Evolutionary conservation across 148 eudicot species (phyloP).

Genomic region (Nepenthes mirabilis): DNA sequence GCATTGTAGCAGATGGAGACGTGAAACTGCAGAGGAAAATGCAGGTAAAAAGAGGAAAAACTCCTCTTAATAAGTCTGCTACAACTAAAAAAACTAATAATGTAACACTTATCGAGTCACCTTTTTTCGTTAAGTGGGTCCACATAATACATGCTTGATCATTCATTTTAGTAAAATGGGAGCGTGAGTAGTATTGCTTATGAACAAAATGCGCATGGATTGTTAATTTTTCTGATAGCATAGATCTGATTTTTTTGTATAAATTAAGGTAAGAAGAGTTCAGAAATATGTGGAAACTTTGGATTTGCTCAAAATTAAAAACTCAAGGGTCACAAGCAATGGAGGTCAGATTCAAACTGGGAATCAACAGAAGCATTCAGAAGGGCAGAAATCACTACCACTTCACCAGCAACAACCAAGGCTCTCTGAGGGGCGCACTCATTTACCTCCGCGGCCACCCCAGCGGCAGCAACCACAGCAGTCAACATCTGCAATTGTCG

Average conservation of each 20-base stretch:
- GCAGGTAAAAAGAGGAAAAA: conserved; percentile 49
- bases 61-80: too few species aligned
- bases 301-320: conserved; percentile 60
- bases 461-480: conserved; percentile 23
- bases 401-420: conserved; percentile 28
- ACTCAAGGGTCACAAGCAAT: conserved; percentile 26
- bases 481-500: conserved; percentile 52
- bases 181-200: too few species aligned
- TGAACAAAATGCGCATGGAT: too few species aligned
- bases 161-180: too few species aligned
- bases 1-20: conserved; percentile 58
- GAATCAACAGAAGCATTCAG: conserved; percentile 20
- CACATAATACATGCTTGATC: too few species aligned
- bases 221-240: too few species aligned
- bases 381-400: conserved; percentile 26
- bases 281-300: conserved; percentile 84
- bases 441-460: conserved; percentile 12
- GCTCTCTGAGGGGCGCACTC: conserved; percentile 35
- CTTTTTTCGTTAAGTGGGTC: too few species aligned
- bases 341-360: conserved; percentile 15
- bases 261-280: conserved; percentile 57
- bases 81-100: too few species aligned
- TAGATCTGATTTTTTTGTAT: not conserved
- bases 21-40: conserved; percentile 71
- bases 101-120: too few species aligned